These are phyloP conservation scores for Gaeumannomyces sp. DNA, from an alignment of 2,329 filamentous ascomycete genomes.

Conservation along the genomic window DNA sequence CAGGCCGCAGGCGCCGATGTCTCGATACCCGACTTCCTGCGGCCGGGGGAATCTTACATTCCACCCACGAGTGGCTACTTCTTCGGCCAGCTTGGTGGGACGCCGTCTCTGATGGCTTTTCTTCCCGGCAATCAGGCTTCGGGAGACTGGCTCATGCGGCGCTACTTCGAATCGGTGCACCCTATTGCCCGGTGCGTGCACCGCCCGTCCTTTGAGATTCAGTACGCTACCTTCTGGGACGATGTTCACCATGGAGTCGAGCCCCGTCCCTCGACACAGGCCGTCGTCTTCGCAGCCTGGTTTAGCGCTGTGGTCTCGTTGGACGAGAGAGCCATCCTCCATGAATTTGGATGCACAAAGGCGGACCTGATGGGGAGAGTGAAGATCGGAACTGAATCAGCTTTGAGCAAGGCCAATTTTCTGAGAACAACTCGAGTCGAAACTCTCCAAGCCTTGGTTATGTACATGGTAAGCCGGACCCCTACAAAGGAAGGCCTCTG, in stretches of 20 bases:
- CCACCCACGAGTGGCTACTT: constrained; percentile 62
- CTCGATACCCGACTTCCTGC: constrained; percentile 47
- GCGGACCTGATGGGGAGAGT: constrained; percentile 54
- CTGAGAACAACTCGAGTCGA: constrained; percentile 65
- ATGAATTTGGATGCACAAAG: constrained; percentile 49
- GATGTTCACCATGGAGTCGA: constrained; percentile 53
- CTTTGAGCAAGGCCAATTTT: constrained; percentile 64
- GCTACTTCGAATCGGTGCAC: constrained; percentile 65
- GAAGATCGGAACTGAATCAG: constrained; percentile 60
- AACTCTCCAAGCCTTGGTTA: constrained; percentile 69
- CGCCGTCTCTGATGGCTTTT: constrained; percentile 50
- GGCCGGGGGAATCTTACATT: constrained; percentile 60
- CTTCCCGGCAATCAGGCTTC: constrained; percentile 48
- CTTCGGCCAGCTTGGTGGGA: constrained; percentile 47
- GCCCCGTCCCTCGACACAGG: constrained; percentile 58
- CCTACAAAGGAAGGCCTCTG: neutral
- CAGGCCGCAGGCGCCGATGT: constrained; percentile 13
- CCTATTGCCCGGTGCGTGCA: constrained; percentile 63
- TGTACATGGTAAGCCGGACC: constrained; percentile 58
- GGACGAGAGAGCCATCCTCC: constrained; percentile 43
- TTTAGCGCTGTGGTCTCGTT: constrained; percentile 65
- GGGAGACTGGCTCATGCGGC: constrained; percentile 56
- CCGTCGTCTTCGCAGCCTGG: constrained; percentile 62
- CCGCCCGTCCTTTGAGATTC: constrained; percentile 57
- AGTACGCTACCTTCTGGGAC: constrained; percentile 61